Evolutionary conservation across 2,329 filamentous ascomycete species (phyloP).

Genomic region (Epicoccum sorghinum): DNA sequence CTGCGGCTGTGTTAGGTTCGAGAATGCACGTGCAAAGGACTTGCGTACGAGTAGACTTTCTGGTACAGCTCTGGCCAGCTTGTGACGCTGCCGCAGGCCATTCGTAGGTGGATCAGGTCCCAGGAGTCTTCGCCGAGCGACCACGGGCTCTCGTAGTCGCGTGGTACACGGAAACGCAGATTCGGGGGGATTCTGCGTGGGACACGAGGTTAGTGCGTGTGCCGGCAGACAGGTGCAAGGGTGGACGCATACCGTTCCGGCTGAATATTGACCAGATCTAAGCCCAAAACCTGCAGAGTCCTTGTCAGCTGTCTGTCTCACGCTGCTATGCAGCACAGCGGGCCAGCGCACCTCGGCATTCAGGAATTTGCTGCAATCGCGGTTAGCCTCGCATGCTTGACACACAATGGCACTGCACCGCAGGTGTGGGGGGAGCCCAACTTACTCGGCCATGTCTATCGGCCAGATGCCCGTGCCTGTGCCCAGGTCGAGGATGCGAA

Average conservation of each 20-base stretch:
- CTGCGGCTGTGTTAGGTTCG: slow-evolving; percentile 52
- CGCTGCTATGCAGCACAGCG: slow-evolving; percentile 15
- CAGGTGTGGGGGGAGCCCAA: slow-evolving; percentile 23
- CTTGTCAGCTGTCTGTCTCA: slow-evolving; percentile 34
- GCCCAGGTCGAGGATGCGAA: slow-evolving; percentile 69
- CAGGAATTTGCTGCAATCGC: slow-evolving; percentile 56
- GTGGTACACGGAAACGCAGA: slow-evolving; percentile 68
- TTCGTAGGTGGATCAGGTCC: slow-evolving; percentile 83
- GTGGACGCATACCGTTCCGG: slow-evolving; percentile 57
- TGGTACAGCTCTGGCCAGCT: slow-evolving; percentile 78
- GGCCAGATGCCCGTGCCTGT: slow-evolving; percentile 93
- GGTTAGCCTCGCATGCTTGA: slow-evolving; percentile 35
- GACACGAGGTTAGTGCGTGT: slow-evolving; percentile 31
- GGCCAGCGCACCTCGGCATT: slow-evolving; percentile 56
- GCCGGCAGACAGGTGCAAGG: slow-evolving; percentile 47
- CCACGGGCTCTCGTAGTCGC: slow-evolving; percentile 83
- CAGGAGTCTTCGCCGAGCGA: slow-evolving; percentile 69
- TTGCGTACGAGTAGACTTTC: slow-evolving; percentile 67
- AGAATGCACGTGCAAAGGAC: slow-evolving; percentile 6
- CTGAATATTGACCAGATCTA: slow-evolving; percentile 68
- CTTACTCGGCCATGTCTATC: slow-evolving; percentile 81
- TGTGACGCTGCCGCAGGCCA: slow-evolving; percentile 77
- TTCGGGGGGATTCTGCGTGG: slow-evolving; percentile 71
- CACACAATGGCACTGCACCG: slow-evolving; percentile 9
- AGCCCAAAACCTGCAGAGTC: slow-evolving; percentile 57